Evolutionary conservation across 441 rosid species (phyloP).

Genomic region (Hura crepitans): DNA sequence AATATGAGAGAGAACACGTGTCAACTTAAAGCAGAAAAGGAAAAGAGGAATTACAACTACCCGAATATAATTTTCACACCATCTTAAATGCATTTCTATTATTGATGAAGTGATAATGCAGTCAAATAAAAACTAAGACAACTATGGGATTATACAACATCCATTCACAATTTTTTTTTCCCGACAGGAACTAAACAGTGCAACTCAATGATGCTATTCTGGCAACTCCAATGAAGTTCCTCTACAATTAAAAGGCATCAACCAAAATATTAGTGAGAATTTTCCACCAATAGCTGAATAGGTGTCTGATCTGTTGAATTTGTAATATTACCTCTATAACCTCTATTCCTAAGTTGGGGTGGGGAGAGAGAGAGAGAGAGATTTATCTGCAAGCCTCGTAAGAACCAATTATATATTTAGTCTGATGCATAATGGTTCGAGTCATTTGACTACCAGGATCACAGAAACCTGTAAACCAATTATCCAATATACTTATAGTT

Average conservation of each 20-base stretch:
- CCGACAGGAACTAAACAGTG: not conserved
- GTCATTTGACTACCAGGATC: not conserved
- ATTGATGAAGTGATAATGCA: not conserved
- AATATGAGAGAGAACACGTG: constrained; percentile 7
- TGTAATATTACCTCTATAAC: not conserved
- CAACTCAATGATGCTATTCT: not conserved
- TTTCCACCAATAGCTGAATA: not conserved
- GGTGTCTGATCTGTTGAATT: not conserved
- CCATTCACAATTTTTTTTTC: not conserved
- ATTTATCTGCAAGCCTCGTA: not conserved
- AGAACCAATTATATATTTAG: not conserved
- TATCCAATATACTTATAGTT: not conserved
- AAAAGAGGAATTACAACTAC: constrained; percentile 6
- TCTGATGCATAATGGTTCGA: too few species aligned
- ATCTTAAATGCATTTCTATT: not conserved
- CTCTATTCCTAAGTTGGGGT: not conserved
- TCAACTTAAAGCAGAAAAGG: constrained; percentile 4
- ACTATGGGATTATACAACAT: not conserved
- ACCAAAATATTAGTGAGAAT: not conserved
- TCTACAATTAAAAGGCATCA: not conserved
- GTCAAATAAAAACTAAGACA: not conserved
- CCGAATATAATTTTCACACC: not conserved
- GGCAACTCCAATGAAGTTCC: not conserved
- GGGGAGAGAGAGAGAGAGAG: too few species aligned
- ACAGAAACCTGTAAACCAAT: not conserved